A percentile compares a stretch with the other conserved stretches of the same genome.
These are phyloP conservation scores for Talaromyces rugulosus DNA, from an alignment of 2,329 filamentous ascomycete species.

Conservation along the genomic window DNA sequence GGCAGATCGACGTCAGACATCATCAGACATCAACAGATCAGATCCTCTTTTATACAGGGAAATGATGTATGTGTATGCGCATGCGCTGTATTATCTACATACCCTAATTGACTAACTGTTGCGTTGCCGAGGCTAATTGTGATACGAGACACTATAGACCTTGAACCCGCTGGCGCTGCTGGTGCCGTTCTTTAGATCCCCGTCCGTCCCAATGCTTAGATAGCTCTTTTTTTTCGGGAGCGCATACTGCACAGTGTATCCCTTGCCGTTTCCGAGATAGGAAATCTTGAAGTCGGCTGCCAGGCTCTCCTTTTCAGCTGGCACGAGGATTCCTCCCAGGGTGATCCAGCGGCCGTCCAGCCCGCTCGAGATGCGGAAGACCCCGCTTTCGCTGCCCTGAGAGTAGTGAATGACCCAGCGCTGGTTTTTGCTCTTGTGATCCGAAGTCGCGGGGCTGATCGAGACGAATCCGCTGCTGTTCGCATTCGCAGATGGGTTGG, in stretches of 20 bases:
- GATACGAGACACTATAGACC: slow-evolving; percentile 13
- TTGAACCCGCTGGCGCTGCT: background rate
- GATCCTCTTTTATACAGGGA: background rate
- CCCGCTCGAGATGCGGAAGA: slow-evolving; percentile 40
- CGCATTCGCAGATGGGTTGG: slow-evolving; percentile 22
- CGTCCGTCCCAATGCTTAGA: slow-evolving; percentile 11
- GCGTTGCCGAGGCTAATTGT: background rate
- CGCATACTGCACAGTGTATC: slow-evolving; percentile 29
- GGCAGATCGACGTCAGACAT: background rate
- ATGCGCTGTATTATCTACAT: background rate
- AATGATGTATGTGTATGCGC: background rate
- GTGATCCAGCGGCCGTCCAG: slow-evolving; percentile 34
- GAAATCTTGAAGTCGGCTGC: slow-evolving; percentile 28
- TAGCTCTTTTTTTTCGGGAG: slow-evolving; percentile 16
- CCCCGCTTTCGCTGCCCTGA: slow-evolving; percentile 24
- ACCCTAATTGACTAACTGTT: background rate
- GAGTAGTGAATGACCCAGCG: slow-evolving; percentile 50
- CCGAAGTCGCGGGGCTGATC: slow-evolving; percentile 21
- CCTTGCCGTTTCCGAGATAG: slow-evolving; percentile 33
- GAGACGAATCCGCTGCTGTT: slow-evolving; percentile 14
- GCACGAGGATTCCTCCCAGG: slow-evolving; percentile 17
- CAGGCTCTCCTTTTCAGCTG: slow-evolving; percentile 9
- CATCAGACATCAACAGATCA: background rate
- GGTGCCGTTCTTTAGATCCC: background rate
- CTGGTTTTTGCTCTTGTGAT: slow-evolving; percentile 41